phyloP scores from a whole-genome alignment of 2,329 filamentous ascomycete species.

The Aspergillus bombycis region DNA sequence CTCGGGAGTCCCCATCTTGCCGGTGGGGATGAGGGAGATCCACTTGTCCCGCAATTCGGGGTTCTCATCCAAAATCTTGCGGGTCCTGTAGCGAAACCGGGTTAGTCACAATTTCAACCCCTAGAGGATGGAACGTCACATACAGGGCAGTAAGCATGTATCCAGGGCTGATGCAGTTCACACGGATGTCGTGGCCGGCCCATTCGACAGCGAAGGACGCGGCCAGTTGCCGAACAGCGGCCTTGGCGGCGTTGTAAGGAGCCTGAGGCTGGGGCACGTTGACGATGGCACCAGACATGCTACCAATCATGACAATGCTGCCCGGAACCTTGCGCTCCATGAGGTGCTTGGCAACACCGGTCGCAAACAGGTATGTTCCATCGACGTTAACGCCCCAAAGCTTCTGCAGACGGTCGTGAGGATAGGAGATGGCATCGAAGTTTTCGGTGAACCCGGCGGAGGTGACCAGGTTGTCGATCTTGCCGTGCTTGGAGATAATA shows the following conservation, averaged over 20 bases:
- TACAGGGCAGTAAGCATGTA: conserved; percentile 96
- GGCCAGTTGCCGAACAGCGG: conserved; percentile 85
- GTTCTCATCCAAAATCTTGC: conserved; percentile 93
- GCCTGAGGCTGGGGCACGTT: conserved; percentile 94
- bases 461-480: conserved; percentile 89
- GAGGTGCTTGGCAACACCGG: conserved; percentile 80
- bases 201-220: conserved; percentile 91
- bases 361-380: conserved; percentile 88
- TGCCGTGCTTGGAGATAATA: conserved; percentile 71
- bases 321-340: conserved; percentile 79
- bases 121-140: conserved; percentile 41
- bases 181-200: conserved; percentile 83
- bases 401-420: conserved; percentile 87
- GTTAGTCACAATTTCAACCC: conserved; percentile 7
- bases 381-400: conserved; percentile 94
- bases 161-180: conserved; percentile 93
- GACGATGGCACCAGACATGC: conserved; percentile 92
- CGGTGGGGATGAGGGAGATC: conserved; percentile 88
- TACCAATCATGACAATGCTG: conserved; percentile 92
- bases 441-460: conserved; percentile 98
- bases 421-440: conserved; percentile 88
- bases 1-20: conserved; percentile 89
- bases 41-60: conserved; percentile 87
- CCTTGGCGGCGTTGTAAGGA: conserved; percentile 92
- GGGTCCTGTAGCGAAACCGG: conserved; percentile 61